These are phyloP conservation scores for Erysimum pusillum DNA, from an alignment of 441 rosid species.

Conservation along the genomic window DNA sequence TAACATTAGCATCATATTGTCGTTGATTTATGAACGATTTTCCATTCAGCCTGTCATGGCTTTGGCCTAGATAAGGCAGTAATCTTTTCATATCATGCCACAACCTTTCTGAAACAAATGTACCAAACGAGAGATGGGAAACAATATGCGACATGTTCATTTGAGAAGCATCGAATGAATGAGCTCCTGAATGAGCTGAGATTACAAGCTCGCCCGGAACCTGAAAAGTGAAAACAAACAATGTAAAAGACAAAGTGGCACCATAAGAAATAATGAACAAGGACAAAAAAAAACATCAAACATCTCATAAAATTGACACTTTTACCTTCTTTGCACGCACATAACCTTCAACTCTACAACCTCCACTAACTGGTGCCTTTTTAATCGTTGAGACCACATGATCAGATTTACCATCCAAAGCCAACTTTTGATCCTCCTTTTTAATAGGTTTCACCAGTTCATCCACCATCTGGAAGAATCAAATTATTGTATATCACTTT, in stretches of 20 bases:
- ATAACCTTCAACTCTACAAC: constrained; percentile 94
- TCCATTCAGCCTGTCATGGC: constrained; percentile 81
- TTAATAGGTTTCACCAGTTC: constrained; percentile 69
- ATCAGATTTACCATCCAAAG: constrained; percentile 54
- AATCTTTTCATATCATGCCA: constrained; percentile 69
- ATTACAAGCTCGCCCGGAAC: constrained; percentile 88
- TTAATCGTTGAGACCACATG: constrained; percentile 50
- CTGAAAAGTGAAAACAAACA: constrained; percentile 58
- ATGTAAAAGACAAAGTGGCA: constrained; percentile 4
- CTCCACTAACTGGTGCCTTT: constrained; percentile 81
- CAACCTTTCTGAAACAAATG: constrained; percentile 57
- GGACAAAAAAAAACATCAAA: not conserved
- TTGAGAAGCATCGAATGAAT: constrained; percentile 85
- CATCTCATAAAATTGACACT: not conserved
- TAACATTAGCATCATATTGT: constrained; percentile 80
- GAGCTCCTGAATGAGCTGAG: constrained; percentile 84
- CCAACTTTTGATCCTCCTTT: constrained; percentile 57
- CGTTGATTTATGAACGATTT: constrained; percentile 73
- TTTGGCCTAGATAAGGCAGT: constrained; percentile 77
- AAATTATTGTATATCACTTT: constrained; percentile 11
- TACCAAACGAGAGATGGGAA: constrained; percentile 81
- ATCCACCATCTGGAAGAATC: constrained; percentile 73
- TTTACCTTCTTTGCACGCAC: constrained; percentile 92
- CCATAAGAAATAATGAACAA: not conserved
- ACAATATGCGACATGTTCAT: constrained; percentile 95